Percentiles rank a stretch among this genome's conserved stretches.
These are phyloP conservation scores for Mycosphaerella arachidis DNA, from an alignment of 2,329 filamentous ascomycete genomes.

Conservation along the genomic window DNA sequence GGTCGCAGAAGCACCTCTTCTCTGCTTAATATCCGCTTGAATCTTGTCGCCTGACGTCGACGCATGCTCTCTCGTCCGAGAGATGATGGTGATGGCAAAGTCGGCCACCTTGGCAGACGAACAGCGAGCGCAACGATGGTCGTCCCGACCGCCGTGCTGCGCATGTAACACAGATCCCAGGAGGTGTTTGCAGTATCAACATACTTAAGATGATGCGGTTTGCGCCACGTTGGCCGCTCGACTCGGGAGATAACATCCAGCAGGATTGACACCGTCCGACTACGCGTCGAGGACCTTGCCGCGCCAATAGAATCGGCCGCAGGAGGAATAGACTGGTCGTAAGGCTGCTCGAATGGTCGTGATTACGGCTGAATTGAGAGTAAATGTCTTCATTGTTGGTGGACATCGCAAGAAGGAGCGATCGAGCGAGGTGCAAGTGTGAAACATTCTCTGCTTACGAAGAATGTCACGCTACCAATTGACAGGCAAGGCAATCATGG, in stretches of 20 bases:
- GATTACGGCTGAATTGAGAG: neutral
- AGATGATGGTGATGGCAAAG: neutral
- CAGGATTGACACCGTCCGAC: neutral
- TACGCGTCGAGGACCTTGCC: neutral
- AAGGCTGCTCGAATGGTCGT: neutral
- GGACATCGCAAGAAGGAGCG: neutral
- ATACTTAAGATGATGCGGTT: neutral
- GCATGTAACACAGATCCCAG: neutral
- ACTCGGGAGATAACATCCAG: neutral
- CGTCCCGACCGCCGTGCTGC: neutral
- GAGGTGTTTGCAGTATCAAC: neutral
- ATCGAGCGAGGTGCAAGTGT: neutral
- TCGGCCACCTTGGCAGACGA: neutral
- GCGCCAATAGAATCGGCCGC: neutral
- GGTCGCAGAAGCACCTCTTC: neutral
- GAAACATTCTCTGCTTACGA: neutral
- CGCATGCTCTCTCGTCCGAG: neutral
- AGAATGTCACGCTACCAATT: neutral
- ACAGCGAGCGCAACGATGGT: neutral
- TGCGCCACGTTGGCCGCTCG: neutral
- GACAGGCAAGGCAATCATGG: neutral
- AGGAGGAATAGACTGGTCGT: too few relatives aligned
- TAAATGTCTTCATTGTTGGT: neutral
- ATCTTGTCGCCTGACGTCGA: neutral
- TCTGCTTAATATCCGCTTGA: neutral